phyloP scores from a whole-genome alignment of 306 rosid genomes.

The Urtica urens region DNA sequence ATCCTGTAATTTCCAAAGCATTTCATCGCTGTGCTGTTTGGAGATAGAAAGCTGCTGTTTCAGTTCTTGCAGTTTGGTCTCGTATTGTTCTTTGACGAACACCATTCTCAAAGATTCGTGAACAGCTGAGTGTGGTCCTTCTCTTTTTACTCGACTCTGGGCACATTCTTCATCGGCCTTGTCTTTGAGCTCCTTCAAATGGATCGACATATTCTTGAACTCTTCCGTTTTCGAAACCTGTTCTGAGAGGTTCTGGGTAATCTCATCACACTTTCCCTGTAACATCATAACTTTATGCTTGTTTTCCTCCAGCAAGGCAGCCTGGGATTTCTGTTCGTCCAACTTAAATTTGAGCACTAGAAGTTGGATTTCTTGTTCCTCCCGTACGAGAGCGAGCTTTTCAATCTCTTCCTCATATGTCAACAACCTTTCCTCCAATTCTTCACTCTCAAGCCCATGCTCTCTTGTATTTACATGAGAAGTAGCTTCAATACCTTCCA shows the following conservation, averaged over 20 bases:
- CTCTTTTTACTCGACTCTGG: constrained; percentile 60
- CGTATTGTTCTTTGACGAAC: constrained; percentile 92
- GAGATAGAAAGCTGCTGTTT: constrained; percentile 72
- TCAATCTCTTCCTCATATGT: constrained; percentile 45
- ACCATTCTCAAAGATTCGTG: constrained; percentile 95
- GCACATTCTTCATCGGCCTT: constrained; percentile 66
- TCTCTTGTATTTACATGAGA: constrained; percentile 20
- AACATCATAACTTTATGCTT: constrained; percentile 40
- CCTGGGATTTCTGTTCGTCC: constrained; percentile 45
- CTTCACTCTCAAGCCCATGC: constrained; percentile 42
- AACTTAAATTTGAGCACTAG: constrained; percentile 52
- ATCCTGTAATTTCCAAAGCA: constrained; percentile 86
- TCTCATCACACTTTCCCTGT: constrained; percentile 50
- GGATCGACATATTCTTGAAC: constrained; percentile 81
- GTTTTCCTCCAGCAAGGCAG: constrained; percentile 41
- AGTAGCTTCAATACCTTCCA: constrained; percentile 26
- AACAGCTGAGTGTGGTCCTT: constrained; percentile 50
- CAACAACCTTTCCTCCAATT: constrained; percentile 43
- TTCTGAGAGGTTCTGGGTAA: constrained; percentile 64
- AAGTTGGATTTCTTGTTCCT: constrained; percentile 63
- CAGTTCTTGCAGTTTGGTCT: constrained; percentile 85
- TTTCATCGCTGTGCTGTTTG: constrained; percentile 77
- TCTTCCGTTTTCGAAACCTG: constrained; percentile 85
- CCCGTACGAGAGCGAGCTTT: constrained; percentile 53
- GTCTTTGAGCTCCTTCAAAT: constrained; percentile 91